A percentile compares a stretch with the other conserved stretches of the same genome.
Conservation (phyloP, 345 rosid species). For the Cochlearia excelsa region DNA sequence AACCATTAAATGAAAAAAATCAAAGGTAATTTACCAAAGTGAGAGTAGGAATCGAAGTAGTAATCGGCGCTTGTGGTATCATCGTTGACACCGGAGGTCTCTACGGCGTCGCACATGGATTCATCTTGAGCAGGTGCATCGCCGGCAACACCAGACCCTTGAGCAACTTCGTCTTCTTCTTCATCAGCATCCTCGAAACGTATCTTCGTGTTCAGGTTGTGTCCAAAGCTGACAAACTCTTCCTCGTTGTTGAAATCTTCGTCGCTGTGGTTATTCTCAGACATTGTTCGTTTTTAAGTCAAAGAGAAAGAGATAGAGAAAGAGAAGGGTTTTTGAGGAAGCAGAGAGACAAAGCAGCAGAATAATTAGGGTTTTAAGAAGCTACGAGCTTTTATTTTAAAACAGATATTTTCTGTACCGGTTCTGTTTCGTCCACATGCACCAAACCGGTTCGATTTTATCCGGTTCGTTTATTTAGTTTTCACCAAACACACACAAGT, state of each 20-base stretch:
- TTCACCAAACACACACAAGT: too few species aligned
- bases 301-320: slow-evolving; percentile 4
- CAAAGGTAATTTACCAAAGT: slow-evolving; percentile 60
- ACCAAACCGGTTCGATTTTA: slow-evolving; percentile 19
- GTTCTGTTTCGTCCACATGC: slow-evolving; percentile 2
- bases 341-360: slow-evolving; percentile 20
- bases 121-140: slow-evolving; percentile 46
- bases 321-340: slow-evolving; percentile 31
- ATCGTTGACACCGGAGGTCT: slow-evolving; percentile 47
- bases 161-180: slow-evolving; percentile 39
- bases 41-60: slow-evolving; percentile 97
- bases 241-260: slow-evolving; percentile 37
- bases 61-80: slow-evolving; percentile 94
- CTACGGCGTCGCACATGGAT: slow-evolving; percentile 54
- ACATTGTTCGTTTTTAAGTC: not conserved
- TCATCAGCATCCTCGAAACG: slow-evolving; percentile 55
- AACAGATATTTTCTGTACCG: slow-evolving; percentile 31
- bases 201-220: slow-evolving; percentile 41
- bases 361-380: slow-evolving; percentile 35
- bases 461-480: not conserved
- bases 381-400: slow-evolving; percentile 17
- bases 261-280: slow-evolving; percentile 34
- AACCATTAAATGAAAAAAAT: slow-evolving; percentile 11
- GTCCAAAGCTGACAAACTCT: slow-evolving; percentile 24
- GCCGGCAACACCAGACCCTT: slow-evolving; percentile 36